Conservation (phyloP, 768 basidiomycete genomes). For the Rhizopogon vesiculosus region DNA sequence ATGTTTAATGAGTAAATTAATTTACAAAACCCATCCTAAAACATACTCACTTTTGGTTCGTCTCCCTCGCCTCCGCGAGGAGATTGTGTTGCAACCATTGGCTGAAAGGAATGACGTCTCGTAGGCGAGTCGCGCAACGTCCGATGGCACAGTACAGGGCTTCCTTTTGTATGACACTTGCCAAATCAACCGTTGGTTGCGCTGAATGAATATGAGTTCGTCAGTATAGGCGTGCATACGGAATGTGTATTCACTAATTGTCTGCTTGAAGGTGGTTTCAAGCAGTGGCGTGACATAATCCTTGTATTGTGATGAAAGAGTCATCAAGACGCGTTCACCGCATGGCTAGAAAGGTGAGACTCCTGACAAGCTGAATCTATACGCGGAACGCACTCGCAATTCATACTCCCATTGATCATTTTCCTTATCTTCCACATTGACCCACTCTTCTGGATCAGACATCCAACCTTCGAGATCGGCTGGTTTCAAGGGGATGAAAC, state of each 20-base stretch:
- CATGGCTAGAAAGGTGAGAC: slow-evolving; percentile 58
- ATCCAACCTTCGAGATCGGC: slow-evolving; percentile 81
- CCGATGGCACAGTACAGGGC: slow-evolving; percentile 87
- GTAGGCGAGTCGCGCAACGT: slow-evolving; percentile 65
- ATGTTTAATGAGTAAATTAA: slow-evolving; percentile 5
- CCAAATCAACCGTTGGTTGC: slow-evolving; percentile 48
- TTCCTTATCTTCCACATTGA: slow-evolving; percentile 84
- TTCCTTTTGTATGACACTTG: slow-evolving; percentile 71
- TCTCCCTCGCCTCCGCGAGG: slow-evolving; percentile 51
- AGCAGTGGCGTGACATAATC: slow-evolving; percentile 68
- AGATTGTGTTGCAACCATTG: slow-evolving; percentile 65
- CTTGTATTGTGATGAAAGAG: slow-evolving; percentile 65
- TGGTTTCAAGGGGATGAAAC: slow-evolving; percentile 81
- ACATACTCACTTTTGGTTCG: slow-evolving; percentile 49
- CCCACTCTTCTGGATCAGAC: slow-evolving; percentile 92
- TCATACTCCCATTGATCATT: slow-evolving; percentile 93
- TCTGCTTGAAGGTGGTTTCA: slow-evolving; percentile 49
- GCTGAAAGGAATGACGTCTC: slow-evolving; percentile 61
- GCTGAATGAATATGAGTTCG: slow-evolving; percentile 23
- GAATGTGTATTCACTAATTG: slow-evolving; percentile 45
- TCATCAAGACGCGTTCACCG: slow-evolving; percentile 87
- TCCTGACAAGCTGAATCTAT: background rate
- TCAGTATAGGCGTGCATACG: background rate
- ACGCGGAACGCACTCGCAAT: slow-evolving; percentile 60
- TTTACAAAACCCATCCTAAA: background rate